A percentile compares a stretch with the other conserved stretches of the same genome.
These are phyloP conservation scores for Penicillium sp. DNA, from an alignment of 2,329 filamentous ascomycete genomes.

Conservation along the genomic window DNA sequence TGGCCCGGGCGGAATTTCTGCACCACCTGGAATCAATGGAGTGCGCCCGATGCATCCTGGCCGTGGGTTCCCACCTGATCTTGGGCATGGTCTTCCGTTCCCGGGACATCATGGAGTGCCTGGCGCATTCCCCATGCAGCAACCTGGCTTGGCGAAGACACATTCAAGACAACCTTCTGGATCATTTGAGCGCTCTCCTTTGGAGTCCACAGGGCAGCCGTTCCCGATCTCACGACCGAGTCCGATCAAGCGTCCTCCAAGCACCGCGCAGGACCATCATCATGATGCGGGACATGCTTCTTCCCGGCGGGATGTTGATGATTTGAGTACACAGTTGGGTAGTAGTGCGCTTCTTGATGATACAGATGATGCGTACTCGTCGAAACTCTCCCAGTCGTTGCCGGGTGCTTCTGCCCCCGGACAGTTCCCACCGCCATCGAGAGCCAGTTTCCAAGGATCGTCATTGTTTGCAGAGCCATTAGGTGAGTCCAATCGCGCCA, in stretches of 20 bases:
- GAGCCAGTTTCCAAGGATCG: slow-evolving; percentile 47
- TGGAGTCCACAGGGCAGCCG: slow-evolving; percentile 64
- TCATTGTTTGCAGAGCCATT: slow-evolving; percentile 50
- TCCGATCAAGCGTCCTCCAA: slow-evolving; percentile 86
- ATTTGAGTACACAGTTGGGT: slow-evolving; percentile 78
- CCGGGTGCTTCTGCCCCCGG: slow-evolving; percentile 60
- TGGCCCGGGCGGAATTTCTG: slow-evolving; percentile 57
- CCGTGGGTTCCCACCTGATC: slow-evolving; percentile 58
- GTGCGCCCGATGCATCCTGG: slow-evolving; percentile 64
- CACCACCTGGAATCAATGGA: slow-evolving; percentile 63
- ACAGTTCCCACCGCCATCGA: slow-evolving; percentile 44
- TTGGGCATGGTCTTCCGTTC: slow-evolving; percentile 47
- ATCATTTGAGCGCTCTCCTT: slow-evolving; percentile 61
- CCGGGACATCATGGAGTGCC: slow-evolving; percentile 49
- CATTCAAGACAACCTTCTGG: slow-evolving; percentile 79
- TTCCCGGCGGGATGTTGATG: slow-evolving; percentile 65
- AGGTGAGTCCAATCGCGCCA: slow-evolving; percentile 31
- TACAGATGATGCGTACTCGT: slow-evolving; percentile 69
- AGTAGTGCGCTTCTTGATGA: slow-evolving; percentile 84
- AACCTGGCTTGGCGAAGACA: slow-evolving; percentile 51
- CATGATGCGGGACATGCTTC: slow-evolving; percentile 45
- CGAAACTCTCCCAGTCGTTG: slow-evolving; percentile 48
- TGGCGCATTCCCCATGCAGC: slow-evolving; percentile 38
- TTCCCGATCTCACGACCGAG: slow-evolving; percentile 81
- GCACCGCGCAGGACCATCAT: slow-evolving; percentile 60